Percentiles rank a stretch among this genome's conserved stretches.
Conservation (phyloP, 805 yeast genomes). For the Isabelozyma heimii region DNA sequence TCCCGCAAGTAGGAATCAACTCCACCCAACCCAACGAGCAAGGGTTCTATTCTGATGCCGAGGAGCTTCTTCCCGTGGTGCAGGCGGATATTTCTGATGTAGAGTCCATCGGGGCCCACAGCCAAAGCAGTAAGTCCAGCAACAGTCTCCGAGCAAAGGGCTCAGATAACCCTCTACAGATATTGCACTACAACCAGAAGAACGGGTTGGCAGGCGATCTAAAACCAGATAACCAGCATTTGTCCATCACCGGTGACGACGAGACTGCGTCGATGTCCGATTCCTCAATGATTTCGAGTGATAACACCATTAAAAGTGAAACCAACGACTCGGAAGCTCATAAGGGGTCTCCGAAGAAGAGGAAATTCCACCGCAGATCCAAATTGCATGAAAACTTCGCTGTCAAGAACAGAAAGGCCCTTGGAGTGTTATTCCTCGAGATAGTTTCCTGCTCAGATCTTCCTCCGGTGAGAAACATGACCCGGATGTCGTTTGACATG, state of each 20-base stretch:
- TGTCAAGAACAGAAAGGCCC: constrained; percentile 36
- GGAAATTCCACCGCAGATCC: constrained; percentile 1
- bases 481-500: constrained; percentile 84
- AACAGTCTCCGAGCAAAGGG: not conserved
- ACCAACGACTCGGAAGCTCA: constrained; percentile 11
- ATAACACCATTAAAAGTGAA: constrained; percentile 1
- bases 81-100: constrained; percentile 27
- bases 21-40: constrained; percentile 30
- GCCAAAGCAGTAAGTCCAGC: not conserved
- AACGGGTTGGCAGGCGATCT: not conserved
- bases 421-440: constrained; percentile 77
- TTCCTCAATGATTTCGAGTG: constrained; percentile 11
- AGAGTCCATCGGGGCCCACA: constrained; percentile 16
- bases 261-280: constrained; percentile 20
- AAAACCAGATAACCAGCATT: not conserved
- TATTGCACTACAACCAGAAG: not conserved
- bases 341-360: constrained; percentile 5
- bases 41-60: constrained; percentile 31
- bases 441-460: constrained; percentile 69
- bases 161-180: not conserved
- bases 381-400: constrained; percentile 25
- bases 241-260: constrained; percentile 4
- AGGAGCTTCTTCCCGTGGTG: not conserved
- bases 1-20: constrained; percentile 14
- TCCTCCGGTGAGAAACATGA: constrained; percentile 72